A percentile compares a stretch with the other conserved stretches of the same genome.
Conservation (phyloP, 2,329 filamentous ascomycete genomes). For the Cephalotrichum gorgonifer region DNA sequence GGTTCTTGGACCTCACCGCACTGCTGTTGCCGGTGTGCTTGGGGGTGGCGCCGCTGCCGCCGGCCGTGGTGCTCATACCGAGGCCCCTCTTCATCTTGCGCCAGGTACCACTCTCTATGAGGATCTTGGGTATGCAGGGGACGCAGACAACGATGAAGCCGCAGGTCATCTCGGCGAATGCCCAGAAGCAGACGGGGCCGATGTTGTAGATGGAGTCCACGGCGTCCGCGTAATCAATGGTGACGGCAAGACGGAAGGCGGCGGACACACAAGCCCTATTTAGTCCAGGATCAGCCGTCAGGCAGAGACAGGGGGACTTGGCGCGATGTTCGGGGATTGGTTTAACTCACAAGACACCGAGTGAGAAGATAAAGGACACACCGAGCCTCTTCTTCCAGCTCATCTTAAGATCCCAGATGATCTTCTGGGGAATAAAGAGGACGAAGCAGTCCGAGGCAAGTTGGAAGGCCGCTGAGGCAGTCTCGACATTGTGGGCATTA, state of each 20-base stretch:
- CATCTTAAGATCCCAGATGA: slow-evolving; percentile 19
- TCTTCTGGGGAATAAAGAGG: slow-evolving; percentile 16
- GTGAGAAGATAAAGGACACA: slow-evolving; percentile 18
- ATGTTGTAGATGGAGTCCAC: slow-evolving; percentile 24
- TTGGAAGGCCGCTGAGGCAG: slow-evolving; percentile 13
- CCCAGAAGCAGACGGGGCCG: slow-evolving; percentile 30
- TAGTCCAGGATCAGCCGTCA: not conserved
- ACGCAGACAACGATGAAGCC: slow-evolving; percentile 30
- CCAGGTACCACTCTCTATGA: slow-evolving; percentile 8
- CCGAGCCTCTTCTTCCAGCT: slow-evolving; percentile 15
- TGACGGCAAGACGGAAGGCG: slow-evolving; percentile 23
- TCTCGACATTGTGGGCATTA: slow-evolving; percentile 10
- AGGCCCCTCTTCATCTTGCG: not conserved
- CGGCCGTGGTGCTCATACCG: not conserved
- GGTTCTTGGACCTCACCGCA: slow-evolving; percentile 6
- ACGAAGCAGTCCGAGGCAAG: slow-evolving; percentile 15
- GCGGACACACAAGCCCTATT: slow-evolving; percentile 27
- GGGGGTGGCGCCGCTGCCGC: not conserved
- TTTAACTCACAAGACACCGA: slow-evolving; percentile 16
- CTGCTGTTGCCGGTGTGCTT: slow-evolving; percentile 4
- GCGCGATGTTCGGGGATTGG: not conserved
- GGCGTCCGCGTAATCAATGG: slow-evolving; percentile 17
- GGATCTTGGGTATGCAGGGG: slow-evolving; percentile 26
- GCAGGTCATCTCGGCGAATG: slow-evolving; percentile 31
- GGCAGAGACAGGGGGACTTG: not conserved